Evolutionary conservation across 192 early-diverging fungal species (phyloP), one percentile per base, ranked within the genome.

Genomic region (Umbelopsis sp.): DNA sequence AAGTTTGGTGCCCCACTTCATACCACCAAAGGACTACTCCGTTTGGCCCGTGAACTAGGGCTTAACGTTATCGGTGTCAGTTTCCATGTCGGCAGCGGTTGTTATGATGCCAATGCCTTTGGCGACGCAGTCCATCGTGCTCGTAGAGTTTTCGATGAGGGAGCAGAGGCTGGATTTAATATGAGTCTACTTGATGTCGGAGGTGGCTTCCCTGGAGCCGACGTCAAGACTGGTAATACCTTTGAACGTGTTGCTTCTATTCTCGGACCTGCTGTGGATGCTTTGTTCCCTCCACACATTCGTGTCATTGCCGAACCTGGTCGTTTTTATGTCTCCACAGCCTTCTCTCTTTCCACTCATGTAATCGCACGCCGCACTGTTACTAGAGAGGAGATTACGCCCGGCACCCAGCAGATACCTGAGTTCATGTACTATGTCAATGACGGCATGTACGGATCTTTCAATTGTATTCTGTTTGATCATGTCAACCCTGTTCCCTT

Each of bases 401-500:
- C 45, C n/a, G 81, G 86, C 69, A 82, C 83, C 35, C 67, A 75
- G 22, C 48, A 70, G 27, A 66, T 67, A 53, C 71, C 74, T 27
- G 70, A 80, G 46, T 89, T 80, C 65, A 87, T 88, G 84, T 88
- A 99, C 84, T 99, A 99, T 82, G 91, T 99, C 80, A 99, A 99
- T 78, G 98, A 99, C 75, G 98, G 98, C 58, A 91, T 97, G 84
- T 99, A 99, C 75, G 97, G 94, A 55, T 90, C 90, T 78, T 98
- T 99, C 87, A 99, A 99, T 87, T 96, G 96, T 83, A 91, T 98
- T 84, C 90, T 95, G 68, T 99, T 97, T 83, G 98, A 99, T 82
- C 97, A 99, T 80, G 90, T 90, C 70, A 70, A 85, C 37, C 91
- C 93, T 25, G 66, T 79, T 45, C 91, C 97, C 46, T 18, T 48